A percentile compares a stretch with the other conserved stretches of the same genome.
Evolutionary conservation across 306 rosid genomes (phyloP).

Genomic region (Aeschynomene evenia): DNA sequence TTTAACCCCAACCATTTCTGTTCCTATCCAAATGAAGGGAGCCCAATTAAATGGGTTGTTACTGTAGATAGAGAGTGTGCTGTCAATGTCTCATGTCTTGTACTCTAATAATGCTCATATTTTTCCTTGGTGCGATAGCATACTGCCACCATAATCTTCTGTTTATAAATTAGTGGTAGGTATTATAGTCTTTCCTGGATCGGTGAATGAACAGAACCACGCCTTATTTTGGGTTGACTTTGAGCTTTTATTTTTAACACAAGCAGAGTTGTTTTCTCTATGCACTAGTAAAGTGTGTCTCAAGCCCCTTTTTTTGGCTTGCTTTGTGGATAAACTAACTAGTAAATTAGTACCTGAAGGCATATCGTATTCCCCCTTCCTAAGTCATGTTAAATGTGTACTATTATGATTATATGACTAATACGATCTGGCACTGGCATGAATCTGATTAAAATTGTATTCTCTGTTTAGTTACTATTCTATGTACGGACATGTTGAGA

Average conservation of each 20-base stretch:
- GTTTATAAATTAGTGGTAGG: constrained; percentile 35
- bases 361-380: constrained; percentile 5
- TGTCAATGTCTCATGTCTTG: constrained; percentile 36
- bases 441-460: constrained; percentile 28
- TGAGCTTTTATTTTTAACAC: constrained; percentile 22
- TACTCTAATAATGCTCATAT: constrained; percentile 19
- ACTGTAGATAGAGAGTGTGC: constrained; percentile 18
- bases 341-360: constrained; percentile 1
- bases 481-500: constrained; percentile 86
- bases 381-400: constrained; percentile 20
- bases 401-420: constrained; percentile 9
- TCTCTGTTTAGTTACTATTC: constrained; percentile 71
- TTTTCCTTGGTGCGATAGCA: constrained; percentile 24
- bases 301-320: background rate
- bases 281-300: constrained; percentile 14
- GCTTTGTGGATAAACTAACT: constrained; percentile 1
- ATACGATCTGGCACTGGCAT: background rate
- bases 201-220: constrained; percentile 32
- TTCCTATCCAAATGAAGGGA: constrained; percentile 9
- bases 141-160: constrained; percentile 30
- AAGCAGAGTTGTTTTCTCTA: constrained; percentile 1
- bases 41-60: constrained; percentile 20
- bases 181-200: constrained; percentile 13
- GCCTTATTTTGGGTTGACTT: constrained; percentile 25
- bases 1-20: constrained; percentile 25